Evolutionary conservation across 768 basidiomycete genomes (phyloP).

Genomic region (Boletus eberwhitei): DNA sequence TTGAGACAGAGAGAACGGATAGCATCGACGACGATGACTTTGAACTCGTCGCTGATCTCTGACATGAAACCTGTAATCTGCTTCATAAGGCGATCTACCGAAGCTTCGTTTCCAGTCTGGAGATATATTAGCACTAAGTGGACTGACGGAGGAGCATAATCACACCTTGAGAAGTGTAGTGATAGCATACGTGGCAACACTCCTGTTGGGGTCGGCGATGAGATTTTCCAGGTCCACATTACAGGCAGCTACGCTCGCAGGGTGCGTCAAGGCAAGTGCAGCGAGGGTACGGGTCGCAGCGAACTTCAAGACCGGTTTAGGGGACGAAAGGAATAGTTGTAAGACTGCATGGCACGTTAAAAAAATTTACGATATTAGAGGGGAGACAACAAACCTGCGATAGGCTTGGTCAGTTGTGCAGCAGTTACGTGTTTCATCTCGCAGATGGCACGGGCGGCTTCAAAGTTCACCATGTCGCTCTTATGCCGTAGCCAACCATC

Average conservation of each 20-base stretch:
- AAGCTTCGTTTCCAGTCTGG: conserved; percentile 97
- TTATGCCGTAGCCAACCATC: conserved; percentile 97
- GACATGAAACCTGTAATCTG: conserved; percentile 99
- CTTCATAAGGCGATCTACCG: conserved; percentile 98
- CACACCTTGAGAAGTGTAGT: conserved; percentile 92
- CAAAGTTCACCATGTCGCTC: conserved; percentile 99
- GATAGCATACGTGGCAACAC: conserved; percentile 97
- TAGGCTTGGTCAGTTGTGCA: conserved; percentile 78
- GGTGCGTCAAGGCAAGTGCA: conserved; percentile 81
- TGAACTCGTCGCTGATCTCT: conserved; percentile 99
- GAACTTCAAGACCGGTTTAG: conserved; percentile 93
- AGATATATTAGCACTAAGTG: conserved; percentile 7
- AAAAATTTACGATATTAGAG: not conserved
- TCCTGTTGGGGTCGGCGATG: conserved; percentile 92
- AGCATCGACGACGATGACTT: conserved; percentile 98
- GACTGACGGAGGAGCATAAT: not conserved
- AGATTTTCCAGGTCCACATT: conserved; percentile 96
- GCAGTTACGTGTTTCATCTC: conserved; percentile 86
- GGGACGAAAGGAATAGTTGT: conserved; percentile 93
- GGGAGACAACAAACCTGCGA: conserved; percentile 61
- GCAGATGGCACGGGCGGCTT: conserved; percentile 95
- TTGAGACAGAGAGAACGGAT: conserved; percentile 98
- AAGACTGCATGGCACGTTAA: conserved; percentile 53
- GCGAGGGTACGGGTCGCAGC: conserved; percentile 96
- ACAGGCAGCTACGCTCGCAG: conserved; percentile 82